Conservation (phyloP, 108 stramenopile genomes). For the Cyclostephanos invisitatus region DNA sequence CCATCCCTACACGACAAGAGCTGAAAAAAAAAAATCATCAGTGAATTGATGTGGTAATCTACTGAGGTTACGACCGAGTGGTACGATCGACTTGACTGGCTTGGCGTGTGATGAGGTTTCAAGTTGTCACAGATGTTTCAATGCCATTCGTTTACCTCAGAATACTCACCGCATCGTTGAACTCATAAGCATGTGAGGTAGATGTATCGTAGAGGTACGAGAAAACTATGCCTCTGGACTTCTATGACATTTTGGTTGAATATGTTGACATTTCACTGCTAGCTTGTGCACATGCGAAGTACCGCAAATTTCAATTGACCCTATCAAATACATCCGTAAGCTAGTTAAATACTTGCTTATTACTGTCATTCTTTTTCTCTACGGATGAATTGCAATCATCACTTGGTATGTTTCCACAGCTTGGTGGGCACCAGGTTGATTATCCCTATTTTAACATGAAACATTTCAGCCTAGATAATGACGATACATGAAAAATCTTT, state of each 20-base stretch:
- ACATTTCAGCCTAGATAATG: no score
- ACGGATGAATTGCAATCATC: no score
- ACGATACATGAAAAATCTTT: no score
- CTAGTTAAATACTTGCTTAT: no score
- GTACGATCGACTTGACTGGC: neutral
- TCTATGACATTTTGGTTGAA: neutral
- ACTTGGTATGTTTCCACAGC: no score
- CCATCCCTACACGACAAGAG: neutral
- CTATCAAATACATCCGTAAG: no score
- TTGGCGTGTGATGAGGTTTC: neutral
- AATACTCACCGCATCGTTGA: neutral
- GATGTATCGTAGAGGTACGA: neutral
- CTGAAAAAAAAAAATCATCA: neutral
- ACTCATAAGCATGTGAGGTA: no score
- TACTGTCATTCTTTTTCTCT: no score
- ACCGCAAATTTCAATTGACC: no score
- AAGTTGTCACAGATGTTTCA: neutral
- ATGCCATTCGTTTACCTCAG: neutral
- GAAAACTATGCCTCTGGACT: neutral
- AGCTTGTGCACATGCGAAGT: no score
- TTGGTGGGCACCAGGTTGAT: no score
- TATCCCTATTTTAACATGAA: no score
- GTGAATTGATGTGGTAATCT: neutral
- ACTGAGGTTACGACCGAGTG: neutral
- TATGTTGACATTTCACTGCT: neutral